Percentiles rank a stretch among this genome's conserved stretches.
Evolutionary conservation across 345 rosid species (phyloP).

Genomic region (Lagerstroemia speciosa): DNA sequence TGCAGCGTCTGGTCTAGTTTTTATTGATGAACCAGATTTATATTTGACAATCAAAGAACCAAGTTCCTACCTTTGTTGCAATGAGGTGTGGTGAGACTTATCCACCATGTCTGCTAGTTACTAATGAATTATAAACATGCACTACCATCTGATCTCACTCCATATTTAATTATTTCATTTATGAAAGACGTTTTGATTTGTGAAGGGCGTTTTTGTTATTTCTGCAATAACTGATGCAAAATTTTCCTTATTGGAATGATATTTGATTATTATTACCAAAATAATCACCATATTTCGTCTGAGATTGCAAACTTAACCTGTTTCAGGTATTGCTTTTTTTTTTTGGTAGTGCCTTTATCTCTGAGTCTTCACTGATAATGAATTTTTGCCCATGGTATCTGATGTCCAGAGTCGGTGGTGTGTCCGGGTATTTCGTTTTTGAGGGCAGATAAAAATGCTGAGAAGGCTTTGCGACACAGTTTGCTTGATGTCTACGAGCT

Average conservation of each 20-base stretch:
- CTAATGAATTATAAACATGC: slow-evolving; percentile 83
- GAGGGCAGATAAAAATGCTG: slow-evolving; percentile 46
- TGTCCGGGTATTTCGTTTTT: slow-evolving; percentile 67
- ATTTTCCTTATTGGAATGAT: slow-evolving; percentile 28
- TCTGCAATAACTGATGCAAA: slow-evolving; percentile 67
- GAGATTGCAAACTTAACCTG: slow-evolving; percentile 41
- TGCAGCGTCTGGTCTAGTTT: no score
- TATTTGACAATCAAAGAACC: no score
- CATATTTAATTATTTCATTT: neutral
- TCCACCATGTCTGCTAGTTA: slow-evolving; percentile 47
- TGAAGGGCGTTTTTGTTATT: neutral
- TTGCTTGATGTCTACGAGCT: slow-evolving; percentile 34
- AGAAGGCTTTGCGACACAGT: slow-evolving; percentile 75
- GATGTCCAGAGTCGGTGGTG: slow-evolving; percentile 40
- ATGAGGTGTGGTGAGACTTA: slow-evolving; percentile 52
- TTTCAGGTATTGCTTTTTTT: no score
- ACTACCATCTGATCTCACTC: slow-evolving; percentile 80
- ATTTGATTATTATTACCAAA: slow-evolving; percentile 31
- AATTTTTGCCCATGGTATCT: slow-evolving; percentile 81
- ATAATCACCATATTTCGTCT: slow-evolving; percentile 76
- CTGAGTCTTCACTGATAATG: neutral
- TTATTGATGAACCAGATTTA: no score
- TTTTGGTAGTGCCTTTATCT: neutral
- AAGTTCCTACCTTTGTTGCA: slow-evolving; percentile 6
- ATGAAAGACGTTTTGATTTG: neutral